Conservation (phyloP, 179 eudicot genomes). For the Sideroxylon spinosum region DNA sequence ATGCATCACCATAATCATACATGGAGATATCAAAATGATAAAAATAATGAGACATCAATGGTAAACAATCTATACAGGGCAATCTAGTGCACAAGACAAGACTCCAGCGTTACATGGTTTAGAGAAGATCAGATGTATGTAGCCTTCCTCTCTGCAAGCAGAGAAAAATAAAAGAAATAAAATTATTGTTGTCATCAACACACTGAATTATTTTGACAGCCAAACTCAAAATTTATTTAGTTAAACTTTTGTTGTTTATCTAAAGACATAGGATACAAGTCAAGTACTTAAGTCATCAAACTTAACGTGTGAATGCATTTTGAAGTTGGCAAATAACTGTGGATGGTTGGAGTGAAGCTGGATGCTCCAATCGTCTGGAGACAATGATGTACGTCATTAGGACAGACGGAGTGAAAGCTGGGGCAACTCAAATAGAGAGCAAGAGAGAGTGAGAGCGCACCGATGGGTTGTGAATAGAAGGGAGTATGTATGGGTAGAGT, state of each 20-base stretch:
- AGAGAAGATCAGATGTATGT: too few relatives aligned
- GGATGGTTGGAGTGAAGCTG: background rate
- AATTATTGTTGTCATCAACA: background rate
- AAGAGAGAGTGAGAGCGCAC: too few relatives aligned
- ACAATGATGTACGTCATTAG: too few relatives aligned
- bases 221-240: background rate
- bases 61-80: background rate
- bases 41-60: background rate
- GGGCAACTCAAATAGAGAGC: too few relatives aligned
- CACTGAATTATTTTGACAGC: background rate
- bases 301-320: background rate
- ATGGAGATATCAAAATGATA: background rate
- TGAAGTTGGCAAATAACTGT: background rate
- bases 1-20: background rate
- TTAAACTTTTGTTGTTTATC: background rate
- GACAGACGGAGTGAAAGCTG: too few relatives aligned
- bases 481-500: too few relatives aligned
- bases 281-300: slow-evolving; percentile 12
- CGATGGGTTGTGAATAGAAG: too few relatives aligned
- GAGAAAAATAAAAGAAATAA: slow-evolving; percentile 1
- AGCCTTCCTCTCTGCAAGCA: too few relatives aligned
- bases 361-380: too few relatives aligned
- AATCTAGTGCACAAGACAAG: too few relatives aligned
- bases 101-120: too few relatives aligned
- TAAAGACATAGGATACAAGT: background rate